These are phyloP conservation scores for Ophiostoma quercus DNA, from an alignment of 2,329 filamentous ascomycete species.

Conservation along the genomic window DNA sequence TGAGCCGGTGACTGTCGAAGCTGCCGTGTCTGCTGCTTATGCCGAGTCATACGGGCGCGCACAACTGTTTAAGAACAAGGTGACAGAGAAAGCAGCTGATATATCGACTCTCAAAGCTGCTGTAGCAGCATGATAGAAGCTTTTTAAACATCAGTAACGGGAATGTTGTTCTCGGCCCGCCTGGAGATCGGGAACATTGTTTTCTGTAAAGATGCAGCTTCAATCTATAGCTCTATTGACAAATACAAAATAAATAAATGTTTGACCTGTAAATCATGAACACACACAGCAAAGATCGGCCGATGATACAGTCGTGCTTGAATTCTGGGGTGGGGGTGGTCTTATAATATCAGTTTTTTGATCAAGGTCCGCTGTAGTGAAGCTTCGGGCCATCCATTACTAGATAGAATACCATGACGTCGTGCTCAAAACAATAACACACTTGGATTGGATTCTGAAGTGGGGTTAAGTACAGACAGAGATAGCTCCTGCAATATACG, in stretches of 20 bases:
- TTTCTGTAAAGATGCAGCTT: no score
- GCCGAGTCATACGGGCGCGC: slow-evolving; percentile 14
- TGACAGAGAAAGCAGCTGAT: not conserved
- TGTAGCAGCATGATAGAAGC: not conserved
- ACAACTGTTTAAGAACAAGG: slow-evolving; percentile 12
- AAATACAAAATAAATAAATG: no score
- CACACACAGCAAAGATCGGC: not conserved
- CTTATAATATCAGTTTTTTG: not conserved
- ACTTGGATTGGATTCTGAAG: not conserved
- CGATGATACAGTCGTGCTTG: not conserved
- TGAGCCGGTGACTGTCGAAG: slow-evolving; percentile 34
- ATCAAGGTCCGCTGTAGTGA: not conserved
- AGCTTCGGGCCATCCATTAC: not conserved
- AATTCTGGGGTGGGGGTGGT: not conserved
- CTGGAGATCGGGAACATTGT: no score
- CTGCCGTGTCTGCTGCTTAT: slow-evolving; percentile 3
- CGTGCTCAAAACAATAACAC: not conserved
- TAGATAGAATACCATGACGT: not conserved
- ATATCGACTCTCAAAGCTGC: not conserved
- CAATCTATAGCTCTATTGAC: no score
- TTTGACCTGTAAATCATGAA: not conserved
- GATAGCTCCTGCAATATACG: not conserved
- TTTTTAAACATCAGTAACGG: not conserved
- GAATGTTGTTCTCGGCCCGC: no score
- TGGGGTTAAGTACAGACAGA: not conserved